A percentile compares a stretch with the other conserved stretches of the same genome.
Evolutionary conservation across 2,329 filamentous ascomycete genomes (phyloP).

Genomic region (Botrytis squamosa): DNA sequence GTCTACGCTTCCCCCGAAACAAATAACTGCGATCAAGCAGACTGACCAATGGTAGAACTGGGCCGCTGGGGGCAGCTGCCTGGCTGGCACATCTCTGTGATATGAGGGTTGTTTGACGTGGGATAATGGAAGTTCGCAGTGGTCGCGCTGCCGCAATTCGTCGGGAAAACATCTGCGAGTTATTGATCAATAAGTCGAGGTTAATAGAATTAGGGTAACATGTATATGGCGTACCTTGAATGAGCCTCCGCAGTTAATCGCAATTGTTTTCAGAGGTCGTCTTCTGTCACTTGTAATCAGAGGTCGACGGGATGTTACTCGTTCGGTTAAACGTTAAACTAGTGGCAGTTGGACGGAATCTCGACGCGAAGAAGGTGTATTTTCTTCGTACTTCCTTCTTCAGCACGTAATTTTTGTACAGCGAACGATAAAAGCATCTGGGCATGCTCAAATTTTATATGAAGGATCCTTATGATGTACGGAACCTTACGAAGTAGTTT

Average conservation of each 20-base stretch:
- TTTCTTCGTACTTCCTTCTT: constrained; percentile 21
- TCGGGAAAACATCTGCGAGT: constrained; percentile 58
- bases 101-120: constrained; percentile 51
- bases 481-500: constrained; percentile 54
- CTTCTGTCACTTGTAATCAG: constrained; percentile 4
- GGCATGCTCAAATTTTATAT: constrained; percentile 55
- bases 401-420: constrained; percentile 14
- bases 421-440: constrained; percentile 47
- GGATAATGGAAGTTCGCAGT: constrained; percentile 47
- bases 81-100: constrained; percentile 49
- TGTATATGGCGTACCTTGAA: constrained; percentile 14
- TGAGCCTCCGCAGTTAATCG: constrained; percentile 15
- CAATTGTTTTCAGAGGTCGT: not conserved
- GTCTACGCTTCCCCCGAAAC: constrained; percentile 14
- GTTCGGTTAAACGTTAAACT: constrained; percentile 29
- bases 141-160: constrained; percentile 55
- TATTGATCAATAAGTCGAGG: constrained; percentile 12
- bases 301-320: constrained; percentile 21
- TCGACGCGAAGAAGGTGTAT: constrained; percentile 18
- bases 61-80: constrained; percentile 24
- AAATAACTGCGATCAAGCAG: not conserved
- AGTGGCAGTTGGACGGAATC: constrained; percentile 26
- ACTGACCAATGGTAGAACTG: constrained; percentile 36
- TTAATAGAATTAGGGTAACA: too few relatives aligned
- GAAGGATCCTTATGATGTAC: constrained; percentile 48